These are phyloP conservation scores for Kockovaella imperatae DNA, from an alignment of 768 basidiomycete genomes.

Conservation along the genomic window DNA sequence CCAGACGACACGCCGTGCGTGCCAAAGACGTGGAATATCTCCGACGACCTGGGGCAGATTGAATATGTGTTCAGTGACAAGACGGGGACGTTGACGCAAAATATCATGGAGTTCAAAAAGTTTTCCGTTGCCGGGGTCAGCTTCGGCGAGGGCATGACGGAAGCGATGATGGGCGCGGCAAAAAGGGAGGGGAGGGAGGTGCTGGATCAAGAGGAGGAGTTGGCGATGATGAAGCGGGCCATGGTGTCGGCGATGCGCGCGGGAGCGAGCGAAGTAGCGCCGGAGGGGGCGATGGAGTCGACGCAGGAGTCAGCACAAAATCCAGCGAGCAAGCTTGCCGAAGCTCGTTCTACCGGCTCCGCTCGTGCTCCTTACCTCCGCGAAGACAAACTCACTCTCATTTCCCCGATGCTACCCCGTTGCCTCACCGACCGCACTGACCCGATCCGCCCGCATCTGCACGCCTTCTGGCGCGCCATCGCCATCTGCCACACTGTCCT, in stretches of 20 bases:
- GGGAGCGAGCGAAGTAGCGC: no score
- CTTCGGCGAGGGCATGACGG: conserved; percentile 91
- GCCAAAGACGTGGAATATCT: conserved; percentile 97
- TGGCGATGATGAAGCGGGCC: conserved; percentile 58
- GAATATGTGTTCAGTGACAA: conserved; percentile 93
- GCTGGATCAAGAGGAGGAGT: conserved; percentile 61
- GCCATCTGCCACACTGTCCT: conserved; percentile 88
- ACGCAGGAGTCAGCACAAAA: no score
- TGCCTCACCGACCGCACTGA: conserved; percentile 59
- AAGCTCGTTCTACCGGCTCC: no score
- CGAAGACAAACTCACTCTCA: conserved; percentile 70
- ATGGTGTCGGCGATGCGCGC: conserved; percentile 72
- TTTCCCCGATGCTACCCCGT: conserved; percentile 75
- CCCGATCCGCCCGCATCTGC: conserved; percentile 59
- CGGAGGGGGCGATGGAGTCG: no score
- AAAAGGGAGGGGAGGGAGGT: conserved; percentile 71
- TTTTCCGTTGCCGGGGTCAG: conserved; percentile 75
- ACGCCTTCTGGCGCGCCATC: conserved; percentile 89
- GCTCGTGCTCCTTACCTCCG: conserved; percentile 87
- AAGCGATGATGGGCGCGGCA: conserved; percentile 87
- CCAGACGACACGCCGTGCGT: conserved; percentile 70
- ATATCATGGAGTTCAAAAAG: conserved; percentile 97
- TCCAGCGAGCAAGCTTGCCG: no score
- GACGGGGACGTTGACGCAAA: conserved; percentile 94
- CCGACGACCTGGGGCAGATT: conserved; percentile 96